Base-by-base conservation (phyloP, 352 stramenopile species). In the Globisporangium lucens region DNA sequence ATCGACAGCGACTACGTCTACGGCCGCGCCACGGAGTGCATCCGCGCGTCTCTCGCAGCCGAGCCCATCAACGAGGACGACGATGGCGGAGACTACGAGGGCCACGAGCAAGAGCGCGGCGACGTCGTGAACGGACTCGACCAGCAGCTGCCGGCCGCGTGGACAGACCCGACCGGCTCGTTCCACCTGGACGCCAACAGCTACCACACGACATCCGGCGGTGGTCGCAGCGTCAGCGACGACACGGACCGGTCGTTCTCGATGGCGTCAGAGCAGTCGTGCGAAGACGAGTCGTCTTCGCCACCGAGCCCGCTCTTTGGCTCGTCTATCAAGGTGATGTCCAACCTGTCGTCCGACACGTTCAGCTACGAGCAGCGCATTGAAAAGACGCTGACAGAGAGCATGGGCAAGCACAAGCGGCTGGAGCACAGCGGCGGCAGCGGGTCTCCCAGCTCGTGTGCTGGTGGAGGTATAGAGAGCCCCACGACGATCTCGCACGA, bases 211-310 rank as follows among this genome's bases (percentile, higher is more conserved):
- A 76, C 75, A 46, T 35, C 65, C 5, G 79, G 70, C 9, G 79
- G 70, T 49, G 67, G 77, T 22, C 73, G 68, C 46, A 89, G 77
- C 30, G 49, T 80, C 41, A 89, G 80, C 64, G 82, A 89, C 70
- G 78, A 80, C 60, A 90, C 82, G n/a, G 84, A 92, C 35, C 70
- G 81, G 52, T 92, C 84, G 46, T 75, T 85, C 30, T 90, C 84
- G 27, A 78, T 90, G 30, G 73, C 74, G 38, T 89, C 80, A 9
- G 83, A 91, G 51, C 76, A 81, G 58, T 75, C 65, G 59, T 73
- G 56, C 22, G 82, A 85, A 20, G 13, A 57, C 52, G 52, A 57
- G 24, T 12, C 24, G 6, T 77, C 72, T 3, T 72, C 70, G 30
- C 70, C 70, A 29, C 77, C 66, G 59, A 67, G 65, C 30, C 65